Percentiles rank a stretch among this genome's conserved stretches.
Conservation (phyloP, 345 rosid genomes). For the Citrus cavaleriei region DNA sequence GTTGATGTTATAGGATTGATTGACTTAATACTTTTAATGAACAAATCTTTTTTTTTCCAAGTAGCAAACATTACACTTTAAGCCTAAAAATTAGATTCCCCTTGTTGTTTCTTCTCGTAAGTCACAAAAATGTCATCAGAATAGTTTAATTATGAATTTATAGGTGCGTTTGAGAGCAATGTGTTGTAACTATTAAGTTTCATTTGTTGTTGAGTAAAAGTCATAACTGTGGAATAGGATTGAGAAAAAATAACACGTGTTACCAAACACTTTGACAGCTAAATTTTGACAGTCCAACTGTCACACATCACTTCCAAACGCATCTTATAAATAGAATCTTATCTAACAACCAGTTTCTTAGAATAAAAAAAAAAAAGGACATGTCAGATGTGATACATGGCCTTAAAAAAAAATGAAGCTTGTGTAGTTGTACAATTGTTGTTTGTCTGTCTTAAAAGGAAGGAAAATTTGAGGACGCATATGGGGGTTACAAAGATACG, state of each 20-base stretch:
- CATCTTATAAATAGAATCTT: no score
- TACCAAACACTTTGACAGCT: accelerated
- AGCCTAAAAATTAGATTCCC: neutral
- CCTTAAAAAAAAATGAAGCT: neutral
- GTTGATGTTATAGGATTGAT: neutral
- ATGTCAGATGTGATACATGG: no score
- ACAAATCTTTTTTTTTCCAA: no score
- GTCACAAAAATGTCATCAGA: no score
- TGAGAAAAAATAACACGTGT: no score
- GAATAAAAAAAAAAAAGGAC: neutral
- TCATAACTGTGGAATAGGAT: accelerated
- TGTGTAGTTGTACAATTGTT: neutral
- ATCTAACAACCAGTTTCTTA: neutral
- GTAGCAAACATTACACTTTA: neutral
- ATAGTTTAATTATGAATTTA: neutral
- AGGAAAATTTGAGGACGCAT: neutral
- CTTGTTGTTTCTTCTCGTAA: no score
- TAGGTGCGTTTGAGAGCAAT: no score
- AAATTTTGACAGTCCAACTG: no score
- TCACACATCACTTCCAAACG: accelerated
- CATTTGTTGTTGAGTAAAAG: no score
- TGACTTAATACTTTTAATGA: neutral
- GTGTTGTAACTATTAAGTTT: no score
- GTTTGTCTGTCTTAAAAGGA: neutral
- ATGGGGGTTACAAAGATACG: neutral